These are phyloP conservation scores for Penicillium sp. DNA, from an alignment of 2,329 filamentous ascomycete genomes.

Conservation along the genomic window DNA sequence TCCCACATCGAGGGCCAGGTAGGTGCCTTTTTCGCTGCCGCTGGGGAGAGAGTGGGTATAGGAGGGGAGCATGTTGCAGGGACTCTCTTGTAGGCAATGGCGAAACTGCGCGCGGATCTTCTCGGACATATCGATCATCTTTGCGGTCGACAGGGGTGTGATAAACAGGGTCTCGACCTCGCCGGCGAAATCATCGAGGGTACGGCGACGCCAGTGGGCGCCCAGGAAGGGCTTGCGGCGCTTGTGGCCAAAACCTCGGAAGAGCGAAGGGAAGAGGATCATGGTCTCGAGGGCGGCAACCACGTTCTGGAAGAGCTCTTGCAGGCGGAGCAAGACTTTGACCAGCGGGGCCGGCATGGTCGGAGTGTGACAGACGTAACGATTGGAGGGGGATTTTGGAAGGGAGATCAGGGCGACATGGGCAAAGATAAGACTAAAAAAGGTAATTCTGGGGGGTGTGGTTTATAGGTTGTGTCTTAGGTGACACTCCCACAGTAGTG, in stretches of 20 bases:
- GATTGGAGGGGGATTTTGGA: constrained; percentile 7
- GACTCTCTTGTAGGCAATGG: constrained; percentile 55
- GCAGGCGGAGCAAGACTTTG: constrained; percentile 43
- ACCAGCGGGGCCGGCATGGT: constrained; percentile 38
- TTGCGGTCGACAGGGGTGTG: constrained; percentile 34
- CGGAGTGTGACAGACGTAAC: neutral
- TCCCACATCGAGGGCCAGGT: constrained; percentile 63
- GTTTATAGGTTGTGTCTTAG: constrained; percentile 14
- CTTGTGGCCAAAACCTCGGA: constrained; percentile 33
- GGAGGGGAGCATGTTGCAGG: constrained; percentile 66
- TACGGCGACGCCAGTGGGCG: constrained; percentile 36
- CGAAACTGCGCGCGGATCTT: constrained; percentile 54
- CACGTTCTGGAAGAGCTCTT: constrained; percentile 43
- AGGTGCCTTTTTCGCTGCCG: constrained; percentile 61
- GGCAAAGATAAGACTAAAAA: constrained; percentile 11
- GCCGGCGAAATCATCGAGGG: constrained; percentile 40
- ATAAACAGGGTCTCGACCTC: constrained; percentile 42
- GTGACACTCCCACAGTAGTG: constrained; percentile 28
- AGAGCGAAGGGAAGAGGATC: constrained; percentile 42
- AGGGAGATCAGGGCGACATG: constrained; percentile 15
- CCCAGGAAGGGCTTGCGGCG: constrained; percentile 35
- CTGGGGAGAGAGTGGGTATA: constrained; percentile 63
- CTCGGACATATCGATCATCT: constrained; percentile 47
- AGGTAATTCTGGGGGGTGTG: constrained; percentile 12
- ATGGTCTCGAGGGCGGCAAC: constrained; percentile 42